phyloP scores from a whole-genome alignment of 2,329 filamentous ascomycete genomes.

The Akanthomyces muscarius region DNA sequence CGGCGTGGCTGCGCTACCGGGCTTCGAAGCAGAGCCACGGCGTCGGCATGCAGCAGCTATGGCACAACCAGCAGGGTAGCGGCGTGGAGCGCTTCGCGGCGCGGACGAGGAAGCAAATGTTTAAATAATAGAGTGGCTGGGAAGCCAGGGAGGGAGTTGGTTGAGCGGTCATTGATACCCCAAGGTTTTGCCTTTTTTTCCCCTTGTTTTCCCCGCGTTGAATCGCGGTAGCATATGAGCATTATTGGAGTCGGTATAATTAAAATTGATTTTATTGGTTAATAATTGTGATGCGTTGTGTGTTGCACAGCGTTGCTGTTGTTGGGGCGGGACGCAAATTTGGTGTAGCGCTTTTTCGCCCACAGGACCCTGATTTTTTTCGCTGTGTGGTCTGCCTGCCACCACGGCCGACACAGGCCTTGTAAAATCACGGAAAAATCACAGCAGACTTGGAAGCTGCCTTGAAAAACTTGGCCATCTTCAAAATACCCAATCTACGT shows the following conservation, averaged over 20 bases:
- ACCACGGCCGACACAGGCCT: not conserved
- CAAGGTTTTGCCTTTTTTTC: not conserved
- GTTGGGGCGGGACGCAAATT: not conserved
- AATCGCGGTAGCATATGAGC: not conserved
- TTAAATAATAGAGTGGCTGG: slow-evolving; percentile 40
- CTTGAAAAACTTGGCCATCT: not conserved
- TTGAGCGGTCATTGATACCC: slow-evolving; percentile 8
- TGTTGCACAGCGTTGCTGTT: not conserved
- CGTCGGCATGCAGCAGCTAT: slow-evolving; percentile 55
- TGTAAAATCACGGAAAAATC: not conserved
- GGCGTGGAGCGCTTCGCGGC: slow-evolving; percentile 58
- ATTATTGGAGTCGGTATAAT: not conserved
- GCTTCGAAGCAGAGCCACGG: slow-evolving; percentile 58
- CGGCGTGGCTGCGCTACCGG: slow-evolving; percentile 67
- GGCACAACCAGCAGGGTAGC: slow-evolving; percentile 57
- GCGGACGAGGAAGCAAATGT: slow-evolving; percentile 49
- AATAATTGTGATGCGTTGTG: not conserved
- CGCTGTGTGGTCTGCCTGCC: not conserved
- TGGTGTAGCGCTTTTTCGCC: not conserved
- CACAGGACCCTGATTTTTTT: slow-evolving; percentile 1
- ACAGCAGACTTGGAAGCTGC: not conserved
- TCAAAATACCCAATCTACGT: not conserved
- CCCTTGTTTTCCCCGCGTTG: not conserved
- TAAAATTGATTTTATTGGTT: not conserved
- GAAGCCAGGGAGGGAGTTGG: not conserved